A percentile compares a stretch with the other conserved stretches of the same genome.
These are phyloP conservation scores for Euphorbia pulcherrima DNA, from an alignment of 345 rosid genomes.

Conservation along the genomic window DNA sequence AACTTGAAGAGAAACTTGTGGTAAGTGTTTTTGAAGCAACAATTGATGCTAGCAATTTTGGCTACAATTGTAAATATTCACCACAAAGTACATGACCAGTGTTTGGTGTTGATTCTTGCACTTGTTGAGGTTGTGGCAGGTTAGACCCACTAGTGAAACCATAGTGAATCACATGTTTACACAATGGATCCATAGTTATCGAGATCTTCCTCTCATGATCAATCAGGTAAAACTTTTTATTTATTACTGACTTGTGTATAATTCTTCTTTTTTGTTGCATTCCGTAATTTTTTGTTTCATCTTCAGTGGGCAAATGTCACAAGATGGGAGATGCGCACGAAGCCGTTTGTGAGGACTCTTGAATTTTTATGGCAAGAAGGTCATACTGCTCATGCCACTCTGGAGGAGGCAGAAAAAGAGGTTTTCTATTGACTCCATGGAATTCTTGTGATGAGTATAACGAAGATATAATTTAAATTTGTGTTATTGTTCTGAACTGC, in stretches of 20 bases:
- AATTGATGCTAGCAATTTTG: not conserved
- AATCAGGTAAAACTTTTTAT: constrained; percentile 57
- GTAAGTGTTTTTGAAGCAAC: constrained; percentile 34
- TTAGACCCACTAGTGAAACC: constrained; percentile 93
- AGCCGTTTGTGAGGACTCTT: constrained; percentile 92
- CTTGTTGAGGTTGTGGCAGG: constrained; percentile 93
- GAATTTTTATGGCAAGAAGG: constrained; percentile 99
- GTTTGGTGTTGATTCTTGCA: constrained; percentile 65
- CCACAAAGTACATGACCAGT: constrained; percentile 35
- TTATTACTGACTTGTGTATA: not conserved
- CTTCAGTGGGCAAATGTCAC: constrained; percentile 93
- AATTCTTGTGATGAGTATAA: constrained; percentile 3
- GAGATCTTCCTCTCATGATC: constrained; percentile 92
- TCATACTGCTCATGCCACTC: constrained; percentile 88
- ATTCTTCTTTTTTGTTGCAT: not conserved
- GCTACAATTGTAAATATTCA: not conserved
- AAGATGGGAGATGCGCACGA: constrained; percentile 93
- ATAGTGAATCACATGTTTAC: constrained; percentile 97
- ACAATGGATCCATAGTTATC: constrained; percentile 92
- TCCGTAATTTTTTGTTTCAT: not conserved
- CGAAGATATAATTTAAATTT: constrained; percentile 11
- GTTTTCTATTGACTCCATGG: constrained; percentile 34
- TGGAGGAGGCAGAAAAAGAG: constrained; percentile 90
- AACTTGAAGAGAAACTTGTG: constrained; percentile 97
- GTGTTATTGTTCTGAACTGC: constrained; percentile 36